A percentile compares a stretch with the other conserved stretches of the same genome.
Evolutionary conservation across 768 basidiomycete species (phyloP).

Genomic region (Dentipellis fragilis): DNA sequence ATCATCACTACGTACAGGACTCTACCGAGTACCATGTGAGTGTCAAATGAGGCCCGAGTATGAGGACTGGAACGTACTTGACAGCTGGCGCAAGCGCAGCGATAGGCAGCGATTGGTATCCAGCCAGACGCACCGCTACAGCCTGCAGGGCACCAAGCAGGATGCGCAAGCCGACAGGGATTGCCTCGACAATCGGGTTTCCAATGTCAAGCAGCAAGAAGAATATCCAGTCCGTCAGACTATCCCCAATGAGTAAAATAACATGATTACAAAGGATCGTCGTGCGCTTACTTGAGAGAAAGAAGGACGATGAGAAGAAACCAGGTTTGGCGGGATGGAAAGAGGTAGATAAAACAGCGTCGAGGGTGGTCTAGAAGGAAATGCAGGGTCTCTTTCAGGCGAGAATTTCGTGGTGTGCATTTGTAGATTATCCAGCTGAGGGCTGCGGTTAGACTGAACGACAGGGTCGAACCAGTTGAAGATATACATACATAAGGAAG

Average conservation of each 20-base stretch:
- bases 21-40: slow-evolving; percentile 25
- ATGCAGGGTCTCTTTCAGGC: slow-evolving; percentile 65
- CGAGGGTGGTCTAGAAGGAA: slow-evolving; percentile 93
- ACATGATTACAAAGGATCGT: not conserved
- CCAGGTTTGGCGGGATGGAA: slow-evolving; percentile 91
- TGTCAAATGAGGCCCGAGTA: not conserved
- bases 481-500: slow-evolving; percentile 26
- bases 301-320: slow-evolving; percentile 67
- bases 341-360: slow-evolving; percentile 82
- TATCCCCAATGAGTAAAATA: slow-evolving; percentile 17
- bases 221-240: slow-evolving; percentile 77
- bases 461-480: no score
- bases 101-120: slow-evolving; percentile 70
- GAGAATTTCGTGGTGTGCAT: slow-evolving; percentile 44
- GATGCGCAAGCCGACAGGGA: slow-evolving; percentile 64
- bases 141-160: slow-evolving; percentile 72
- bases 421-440: slow-evolving; percentile 70
- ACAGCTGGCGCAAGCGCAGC: slow-evolving; percentile 75
- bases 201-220: slow-evolving; percentile 87
- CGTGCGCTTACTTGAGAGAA: slow-evolving; percentile 47
- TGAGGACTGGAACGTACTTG: slow-evolving; percentile 41
- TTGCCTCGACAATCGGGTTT: slow-evolving; percentile 51
- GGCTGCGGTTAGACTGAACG: not conserved
- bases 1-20: slow-evolving; percentile 90
- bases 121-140: slow-evolving; percentile 73